Base-by-base conservation (phyloP, 139 green algal genomes). In the Nannochloris sp. region DNA sequence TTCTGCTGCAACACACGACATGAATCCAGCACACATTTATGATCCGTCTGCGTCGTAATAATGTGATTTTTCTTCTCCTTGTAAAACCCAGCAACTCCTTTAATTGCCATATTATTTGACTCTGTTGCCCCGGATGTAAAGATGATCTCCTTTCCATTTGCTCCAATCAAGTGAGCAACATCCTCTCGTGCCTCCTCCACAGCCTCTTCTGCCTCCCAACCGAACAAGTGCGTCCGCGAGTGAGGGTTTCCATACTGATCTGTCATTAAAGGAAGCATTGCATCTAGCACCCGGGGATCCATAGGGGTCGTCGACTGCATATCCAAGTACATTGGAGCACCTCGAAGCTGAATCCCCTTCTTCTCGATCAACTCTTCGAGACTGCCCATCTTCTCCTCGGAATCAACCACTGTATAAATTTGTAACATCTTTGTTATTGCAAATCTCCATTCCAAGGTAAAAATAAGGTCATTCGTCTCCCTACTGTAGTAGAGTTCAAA, bases 11-110 rank as follows among this genome's bases (percentile, higher is more conserved):
- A 82, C 64, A 87, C 85, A n/a, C 81, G 74, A 62, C 85, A 92
- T 18, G 85, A 94, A 79, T 99, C 93, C 72, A 99, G 81, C 67
- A 99, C 93, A 72, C 93, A 99, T 78, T 97, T 97, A 81, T 97
- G 72, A 27, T 79, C 72, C 10, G 72, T 79, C 66, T 75, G 91
- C 14, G 83, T 92, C 6, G 93, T 99, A 68, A 98, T 92, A 58
- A 99, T 75, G 71, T 97, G 91, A 6, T 79, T 78, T 84, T 97
- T 99, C 75, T 91, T 93, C 34, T 93, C 86, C 65, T 75, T 80
- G 78, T 95, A 96, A 62, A 98, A 99, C 27, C 75, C 67, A 3
- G 90, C 88, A 44, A 99, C 85, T 24, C 93, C 93, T 85, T 98
- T 98, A 66, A 98, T 78, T 23, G 89, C 83, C 50, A 96, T 68